phyloP scores from a whole-genome alignment of 2,329 filamentous ascomycete species.

The Colletotrichum falcatum region DNA sequence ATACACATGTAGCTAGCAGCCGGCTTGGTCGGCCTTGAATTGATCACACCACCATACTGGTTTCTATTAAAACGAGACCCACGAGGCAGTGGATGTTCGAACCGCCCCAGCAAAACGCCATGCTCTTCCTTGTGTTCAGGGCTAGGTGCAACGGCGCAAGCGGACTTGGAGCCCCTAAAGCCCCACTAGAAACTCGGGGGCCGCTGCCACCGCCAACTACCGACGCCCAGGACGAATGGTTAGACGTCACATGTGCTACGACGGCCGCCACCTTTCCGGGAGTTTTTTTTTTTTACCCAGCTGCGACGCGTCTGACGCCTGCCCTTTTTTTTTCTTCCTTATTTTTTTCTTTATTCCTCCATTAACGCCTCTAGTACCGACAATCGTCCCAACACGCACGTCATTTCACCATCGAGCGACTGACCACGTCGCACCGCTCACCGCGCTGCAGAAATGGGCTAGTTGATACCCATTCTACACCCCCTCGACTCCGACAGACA shows the following conservation, averaged over 20 bases:
- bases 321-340: too few species aligned
- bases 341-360: neutral
- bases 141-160: neutral
- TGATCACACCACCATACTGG: neutral
- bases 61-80: neutral
- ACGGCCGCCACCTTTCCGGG: constrained; percentile 30
- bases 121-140: neutral
- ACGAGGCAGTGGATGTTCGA: neutral
- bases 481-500: constrained; percentile 19
- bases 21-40: neutral
- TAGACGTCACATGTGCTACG: constrained; percentile 34
- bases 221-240: constrained; percentile 4
- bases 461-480: neutral
- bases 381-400: neutral
- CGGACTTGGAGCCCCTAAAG: constrained; percentile 2
- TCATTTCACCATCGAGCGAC: constrained; percentile 9
- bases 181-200: constrained; percentile 5
- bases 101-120: neutral
- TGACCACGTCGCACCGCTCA: constrained; percentile 3
- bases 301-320: constrained; percentile 28
- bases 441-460: constrained; percentile 31
- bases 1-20: constrained; percentile 6
- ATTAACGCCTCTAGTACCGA: neutral
- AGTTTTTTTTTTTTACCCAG: constrained; percentile 14
- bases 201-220: constrained; percentile 10